phyloP scores from a whole-genome alignment of 2,329 filamentous ascomycete genomes.

The Colletotrichum sp. region DNA sequence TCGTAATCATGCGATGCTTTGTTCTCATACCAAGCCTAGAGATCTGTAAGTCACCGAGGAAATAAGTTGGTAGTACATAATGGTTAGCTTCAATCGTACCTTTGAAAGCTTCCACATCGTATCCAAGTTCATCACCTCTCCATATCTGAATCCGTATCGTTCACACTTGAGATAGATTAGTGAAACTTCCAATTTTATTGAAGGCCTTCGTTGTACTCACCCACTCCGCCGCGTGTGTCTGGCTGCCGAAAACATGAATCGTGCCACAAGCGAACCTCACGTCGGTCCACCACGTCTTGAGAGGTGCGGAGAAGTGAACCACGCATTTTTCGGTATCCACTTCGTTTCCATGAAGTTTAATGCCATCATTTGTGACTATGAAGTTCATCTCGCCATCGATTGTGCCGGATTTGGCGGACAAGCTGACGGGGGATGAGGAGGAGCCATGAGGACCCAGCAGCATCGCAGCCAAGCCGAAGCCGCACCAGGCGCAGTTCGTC shows the following conservation, averaged over 20 bases:
- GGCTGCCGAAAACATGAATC: not conserved
- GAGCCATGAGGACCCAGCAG: not conserved
- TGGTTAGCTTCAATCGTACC: not conserved
- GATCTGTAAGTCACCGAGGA: not conserved
- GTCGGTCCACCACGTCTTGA: not conserved
- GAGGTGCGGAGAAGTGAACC: not conserved
- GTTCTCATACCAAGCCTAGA: not conserved
- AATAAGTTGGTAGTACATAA: not conserved
- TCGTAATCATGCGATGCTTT: not conserved
- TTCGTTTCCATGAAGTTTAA: not conserved
- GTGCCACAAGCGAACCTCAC: not conserved
- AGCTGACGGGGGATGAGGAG: not conserved
- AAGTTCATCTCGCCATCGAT: not conserved
- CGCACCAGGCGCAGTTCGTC: not conserved
- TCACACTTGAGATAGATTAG: not conserved
- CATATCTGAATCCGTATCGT: not conserved
- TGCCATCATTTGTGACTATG: not conserved
- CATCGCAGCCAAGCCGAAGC: not conserved
- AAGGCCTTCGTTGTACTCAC: not conserved
- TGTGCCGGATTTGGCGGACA: not conserved
- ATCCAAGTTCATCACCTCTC: not conserved
- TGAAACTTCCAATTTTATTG: accelerated
- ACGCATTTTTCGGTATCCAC: not conserved
- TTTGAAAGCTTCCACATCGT: not conserved
- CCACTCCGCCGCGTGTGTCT: not conserved